Conservation (phyloP, 768 basidiomycete genomes). For the Boletus fagicola region DNA sequence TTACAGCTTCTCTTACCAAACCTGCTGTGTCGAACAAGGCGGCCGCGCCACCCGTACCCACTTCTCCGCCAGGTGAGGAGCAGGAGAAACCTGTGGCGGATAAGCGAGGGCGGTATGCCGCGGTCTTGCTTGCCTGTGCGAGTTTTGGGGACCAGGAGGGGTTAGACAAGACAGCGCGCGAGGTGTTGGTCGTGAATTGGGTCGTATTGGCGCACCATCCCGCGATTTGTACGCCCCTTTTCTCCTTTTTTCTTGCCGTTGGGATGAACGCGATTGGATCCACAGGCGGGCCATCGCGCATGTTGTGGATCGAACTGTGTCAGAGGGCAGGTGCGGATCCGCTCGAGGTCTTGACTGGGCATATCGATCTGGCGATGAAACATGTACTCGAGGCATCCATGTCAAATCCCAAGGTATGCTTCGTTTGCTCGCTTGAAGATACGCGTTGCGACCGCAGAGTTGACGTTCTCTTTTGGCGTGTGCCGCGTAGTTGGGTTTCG, state of each 20-base stretch:
- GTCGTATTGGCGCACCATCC: slow-evolving; percentile 76
- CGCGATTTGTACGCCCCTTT: slow-evolving; percentile 46
- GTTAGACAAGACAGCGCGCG: slow-evolving; percentile 39
- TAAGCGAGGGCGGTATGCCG: slow-evolving; percentile 52
- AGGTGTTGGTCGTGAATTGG: slow-evolving; percentile 50
- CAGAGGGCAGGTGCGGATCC: slow-evolving; percentile 72
- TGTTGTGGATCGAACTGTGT: slow-evolving; percentile 76
- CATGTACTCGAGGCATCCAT: slow-evolving; percentile 48
- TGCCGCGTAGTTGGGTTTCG: slow-evolving; percentile 42
- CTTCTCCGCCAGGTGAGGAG: slow-evolving; percentile 25
- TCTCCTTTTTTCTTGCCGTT: not conserved
- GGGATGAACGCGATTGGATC: not conserved
- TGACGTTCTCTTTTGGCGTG: not conserved
- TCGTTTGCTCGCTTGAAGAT: not conserved
- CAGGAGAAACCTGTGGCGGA: slow-evolving; percentile 43
- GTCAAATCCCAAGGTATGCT: slow-evolving; percentile 45
- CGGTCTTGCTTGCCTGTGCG: slow-evolving; percentile 52
- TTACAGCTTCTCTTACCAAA: slow-evolving; percentile 47
- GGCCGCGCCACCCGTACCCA: slow-evolving; percentile 6
- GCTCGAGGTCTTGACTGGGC: slow-evolving; percentile 49
- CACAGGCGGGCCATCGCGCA: slow-evolving; percentile 18
- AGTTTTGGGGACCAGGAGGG: slow-evolving; percentile 40
- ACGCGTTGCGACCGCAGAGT: too few relatives aligned
- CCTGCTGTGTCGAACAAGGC: slow-evolving; percentile 27
- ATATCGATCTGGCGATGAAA: slow-evolving; percentile 49